These are phyloP conservation scores for Agrocybe pediades DNA, from an alignment of 768 basidiomycete species.

Conservation along the genomic window DNA sequence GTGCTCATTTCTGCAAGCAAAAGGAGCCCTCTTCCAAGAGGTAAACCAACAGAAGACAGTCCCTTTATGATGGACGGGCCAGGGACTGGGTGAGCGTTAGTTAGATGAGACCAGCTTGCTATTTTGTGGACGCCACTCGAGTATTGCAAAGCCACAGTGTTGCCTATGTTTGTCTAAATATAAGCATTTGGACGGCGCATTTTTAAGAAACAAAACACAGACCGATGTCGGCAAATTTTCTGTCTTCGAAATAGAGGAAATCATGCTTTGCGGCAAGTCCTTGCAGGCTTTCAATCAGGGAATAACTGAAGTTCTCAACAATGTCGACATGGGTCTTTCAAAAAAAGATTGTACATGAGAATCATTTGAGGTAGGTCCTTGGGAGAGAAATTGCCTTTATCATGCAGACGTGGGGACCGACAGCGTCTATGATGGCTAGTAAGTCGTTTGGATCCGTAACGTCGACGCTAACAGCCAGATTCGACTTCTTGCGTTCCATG, in stretches of 20 bases:
- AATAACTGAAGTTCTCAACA: slow-evolving; percentile 84
- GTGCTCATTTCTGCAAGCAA: slow-evolving; percentile 97
- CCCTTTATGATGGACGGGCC: slow-evolving; percentile 96
- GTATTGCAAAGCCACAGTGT: slow-evolving; percentile 95
- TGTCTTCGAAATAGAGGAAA: slow-evolving; percentile 96
- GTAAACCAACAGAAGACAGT: slow-evolving; percentile 81
- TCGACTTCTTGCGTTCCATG: slow-evolving; percentile 86
- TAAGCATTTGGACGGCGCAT: neutral
- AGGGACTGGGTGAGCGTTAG: slow-evolving; percentile 94
- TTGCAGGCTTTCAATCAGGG: slow-evolving; percentile 68
- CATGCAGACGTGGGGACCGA: slow-evolving; percentile 89
- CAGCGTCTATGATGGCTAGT: slow-evolving; percentile 82
- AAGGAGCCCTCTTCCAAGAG: slow-evolving; percentile 83
- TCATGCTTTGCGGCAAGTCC: slow-evolving; percentile 79
- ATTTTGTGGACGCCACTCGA: slow-evolving; percentile 92
- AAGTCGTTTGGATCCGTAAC: slow-evolving; percentile 81
- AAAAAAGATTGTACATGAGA: slow-evolving; percentile 22
- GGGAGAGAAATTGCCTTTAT: slow-evolving; percentile 72
- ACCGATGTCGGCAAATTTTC: slow-evolving; percentile 99
- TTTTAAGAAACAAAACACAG: slow-evolving; percentile 20
- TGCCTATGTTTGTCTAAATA: slow-evolving; percentile 63
- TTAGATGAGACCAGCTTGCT: slow-evolving; percentile 94
- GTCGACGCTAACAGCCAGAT: slow-evolving; percentile 96
- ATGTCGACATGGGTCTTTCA: slow-evolving; percentile 95
- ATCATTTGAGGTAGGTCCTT: slow-evolving; percentile 10